These are phyloP conservation scores for Paspalum notatum DNA, from an alignment of 176 grass and related monocot species.

Conservation along the genomic window DNA sequence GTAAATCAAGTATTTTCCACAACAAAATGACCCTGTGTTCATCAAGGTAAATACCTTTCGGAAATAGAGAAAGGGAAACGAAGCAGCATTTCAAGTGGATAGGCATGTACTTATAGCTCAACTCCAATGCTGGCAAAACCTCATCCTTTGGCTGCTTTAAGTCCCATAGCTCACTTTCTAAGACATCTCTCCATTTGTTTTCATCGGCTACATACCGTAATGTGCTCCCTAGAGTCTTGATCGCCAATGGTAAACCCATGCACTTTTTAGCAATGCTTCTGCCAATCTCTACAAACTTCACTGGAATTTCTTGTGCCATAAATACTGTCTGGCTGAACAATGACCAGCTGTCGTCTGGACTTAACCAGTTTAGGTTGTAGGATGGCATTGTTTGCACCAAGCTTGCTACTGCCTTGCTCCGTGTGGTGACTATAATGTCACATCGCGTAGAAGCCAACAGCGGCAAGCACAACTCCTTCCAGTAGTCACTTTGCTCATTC, in stretches of 20 bases:
- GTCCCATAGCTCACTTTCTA: slow-evolving; percentile 48
- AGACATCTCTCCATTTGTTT: slow-evolving; percentile 32
- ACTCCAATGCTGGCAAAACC: slow-evolving; percentile 38
- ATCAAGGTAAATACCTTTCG: slow-evolving; percentile 28
- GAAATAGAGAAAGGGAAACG: slow-evolving; percentile 17
- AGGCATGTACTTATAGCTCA: slow-evolving; percentile 43
- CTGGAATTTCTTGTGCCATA: background rate
- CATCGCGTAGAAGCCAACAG: background rate
- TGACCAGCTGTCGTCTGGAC: background rate
- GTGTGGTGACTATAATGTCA: background rate
- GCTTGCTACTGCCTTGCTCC: background rate
- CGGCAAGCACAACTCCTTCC: background rate
- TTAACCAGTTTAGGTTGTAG: background rate
- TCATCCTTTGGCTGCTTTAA: slow-evolving; percentile 1
- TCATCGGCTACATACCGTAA: slow-evolving; percentile 30
- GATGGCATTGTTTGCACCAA: background rate
- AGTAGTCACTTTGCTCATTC: background rate
- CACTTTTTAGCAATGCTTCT: background rate
- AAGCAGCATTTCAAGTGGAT: slow-evolving; percentile 38
- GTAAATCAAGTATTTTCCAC: slow-evolving; percentile 37
- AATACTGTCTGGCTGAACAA: background rate
- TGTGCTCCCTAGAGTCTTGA: slow-evolving; percentile 40
- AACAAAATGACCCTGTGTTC: slow-evolving; percentile 24
- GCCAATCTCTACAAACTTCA: background rate
- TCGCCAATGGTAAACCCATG: slow-evolving; percentile 43